Evolutionary conservation across 2,329 filamentous ascomycete genomes (phyloP).

Genomic region (Sclerotinia trifoliorum): DNA sequence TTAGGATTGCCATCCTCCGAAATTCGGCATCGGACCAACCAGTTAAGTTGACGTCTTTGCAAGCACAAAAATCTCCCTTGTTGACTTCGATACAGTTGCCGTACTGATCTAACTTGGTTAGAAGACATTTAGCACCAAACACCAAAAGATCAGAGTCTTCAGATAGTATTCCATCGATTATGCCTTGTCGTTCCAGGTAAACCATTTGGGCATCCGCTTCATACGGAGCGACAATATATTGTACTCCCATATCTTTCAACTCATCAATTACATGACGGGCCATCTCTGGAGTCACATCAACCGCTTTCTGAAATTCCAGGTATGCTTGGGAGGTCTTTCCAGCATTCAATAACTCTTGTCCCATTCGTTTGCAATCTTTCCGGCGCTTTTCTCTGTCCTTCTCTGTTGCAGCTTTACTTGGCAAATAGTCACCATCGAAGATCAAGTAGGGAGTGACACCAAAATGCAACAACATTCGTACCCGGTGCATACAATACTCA

Average conservation of each 20-base stretch:
- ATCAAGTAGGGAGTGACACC: constrained; percentile 92
- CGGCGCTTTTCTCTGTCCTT: constrained; percentile 70
- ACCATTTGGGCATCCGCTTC: constrained; percentile 97
- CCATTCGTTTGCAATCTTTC: constrained; percentile 71
- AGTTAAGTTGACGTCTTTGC: constrained; percentile 81
- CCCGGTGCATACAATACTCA: constrained; percentile 83
- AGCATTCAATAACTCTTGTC: constrained; percentile 75
- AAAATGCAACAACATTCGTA: constrained; percentile 91
- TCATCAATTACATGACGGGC: constrained; percentile 88
- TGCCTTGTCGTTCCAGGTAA: constrained; percentile 82
- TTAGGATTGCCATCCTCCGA: constrained; percentile 91
- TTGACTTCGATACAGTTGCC: constrained; percentile 92
- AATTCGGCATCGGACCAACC: constrained; percentile 94
- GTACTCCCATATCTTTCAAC: constrained; percentile 73
- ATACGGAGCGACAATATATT: constrained; percentile 93
- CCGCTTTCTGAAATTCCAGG: constrained; percentile 86
- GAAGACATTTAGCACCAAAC: constrained; percentile 83
- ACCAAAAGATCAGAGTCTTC: constrained; percentile 96
- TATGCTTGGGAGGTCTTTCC: constrained; percentile 80
- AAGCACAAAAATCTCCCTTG: constrained; percentile 82
- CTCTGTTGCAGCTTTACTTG: constrained; percentile 89
- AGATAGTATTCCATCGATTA: constrained; percentile 84
- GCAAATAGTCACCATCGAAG: constrained; percentile 93
- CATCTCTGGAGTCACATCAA: constrained; percentile 97
- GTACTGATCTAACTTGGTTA: constrained; percentile 93